Percentiles rank a stretch among this genome's conserved stretches.
phyloP scores from a whole-genome alignment of 257 asterid species.

The Przewalskia tangutica region DNA sequence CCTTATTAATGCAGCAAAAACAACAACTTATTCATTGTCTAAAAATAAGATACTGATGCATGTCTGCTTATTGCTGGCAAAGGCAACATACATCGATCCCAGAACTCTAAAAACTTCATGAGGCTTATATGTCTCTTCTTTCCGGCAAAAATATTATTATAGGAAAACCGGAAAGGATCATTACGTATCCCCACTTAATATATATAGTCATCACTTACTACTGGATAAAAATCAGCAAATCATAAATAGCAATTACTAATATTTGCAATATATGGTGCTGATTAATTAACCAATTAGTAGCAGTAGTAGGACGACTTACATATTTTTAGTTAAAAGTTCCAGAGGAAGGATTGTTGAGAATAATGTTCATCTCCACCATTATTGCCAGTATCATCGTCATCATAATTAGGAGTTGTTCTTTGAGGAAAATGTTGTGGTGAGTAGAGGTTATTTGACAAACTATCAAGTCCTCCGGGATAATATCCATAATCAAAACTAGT shows the following conservation, averaged over 20 bases:
- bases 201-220: neutral
- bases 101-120: neutral
- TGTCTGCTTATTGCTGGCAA: neutral
- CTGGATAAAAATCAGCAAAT: neutral
- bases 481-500: neutral
- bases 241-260: neutral
- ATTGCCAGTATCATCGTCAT: neutral
- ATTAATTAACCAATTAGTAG: neutral
- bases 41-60: neutral
- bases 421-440: neutral
- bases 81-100: neutral
- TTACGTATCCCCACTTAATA: neutral
- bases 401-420: neutral
- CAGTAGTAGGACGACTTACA: neutral
- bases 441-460: constrained; percentile 1
- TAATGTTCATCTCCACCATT: neutral
- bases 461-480: neutral
- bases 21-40: neutral
- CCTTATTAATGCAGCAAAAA: neutral
- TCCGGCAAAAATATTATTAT: neutral
- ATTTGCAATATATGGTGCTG: neutral
- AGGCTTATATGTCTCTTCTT: neutral
- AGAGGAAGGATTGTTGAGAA: constrained; percentile 6
- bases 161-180: neutral
- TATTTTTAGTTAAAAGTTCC: constrained; percentile 5